Evolutionary conservation across 495 filamentous ascomycete genomes (phyloP), one percentile per base, ranked within the genome.

Genomic region (Cairneyella variabilis): DNA sequence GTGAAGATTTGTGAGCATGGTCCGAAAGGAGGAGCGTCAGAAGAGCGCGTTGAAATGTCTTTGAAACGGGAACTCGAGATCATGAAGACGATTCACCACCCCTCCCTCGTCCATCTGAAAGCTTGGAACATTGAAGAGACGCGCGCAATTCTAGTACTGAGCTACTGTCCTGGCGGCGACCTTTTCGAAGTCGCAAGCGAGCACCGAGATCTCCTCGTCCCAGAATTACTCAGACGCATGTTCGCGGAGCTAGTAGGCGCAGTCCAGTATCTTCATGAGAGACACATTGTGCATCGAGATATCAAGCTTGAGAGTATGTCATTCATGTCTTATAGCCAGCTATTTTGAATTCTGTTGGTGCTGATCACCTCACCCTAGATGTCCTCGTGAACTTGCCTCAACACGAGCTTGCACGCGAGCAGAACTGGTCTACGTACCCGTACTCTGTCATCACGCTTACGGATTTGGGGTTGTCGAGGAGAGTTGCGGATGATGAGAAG

Each of bases 1-100:
- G 84, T 98, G 60, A 98, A 98, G 68, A 83, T 98, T 50, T 90
- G 95, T 56, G 90, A 96, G 62, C 89, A 95, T 66, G 93, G 92
- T 1, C 91, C 93, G 9, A 88, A 89, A 8, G 95, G 93, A 28
- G 91, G 91, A 17, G 92, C 91, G 9, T 82, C 78, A 1, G 90
- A 95, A 64, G 87, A 96, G 57, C 82, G 93, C 34, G 77, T 97
- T 39, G 90, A 96, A 67, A 88, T 90, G 55, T 92, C 90, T 12
- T 73, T 98, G 43, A 95, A 96, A 68, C 84, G 93, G 34, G 93
- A 98, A 72, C 77, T 97, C 16, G 91, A 96, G 45, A 95, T 97
- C 48, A 82, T 98, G 68, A 89, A 88, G 62, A 77, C 77, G 16
- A 80, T 97, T 54, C 83, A 85, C 34, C 90, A 98, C 68, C 93